Evolutionary conservation across 2,329 filamentous ascomycete genomes (phyloP).

Genomic region (Pyricularia pennisetigena): DNA sequence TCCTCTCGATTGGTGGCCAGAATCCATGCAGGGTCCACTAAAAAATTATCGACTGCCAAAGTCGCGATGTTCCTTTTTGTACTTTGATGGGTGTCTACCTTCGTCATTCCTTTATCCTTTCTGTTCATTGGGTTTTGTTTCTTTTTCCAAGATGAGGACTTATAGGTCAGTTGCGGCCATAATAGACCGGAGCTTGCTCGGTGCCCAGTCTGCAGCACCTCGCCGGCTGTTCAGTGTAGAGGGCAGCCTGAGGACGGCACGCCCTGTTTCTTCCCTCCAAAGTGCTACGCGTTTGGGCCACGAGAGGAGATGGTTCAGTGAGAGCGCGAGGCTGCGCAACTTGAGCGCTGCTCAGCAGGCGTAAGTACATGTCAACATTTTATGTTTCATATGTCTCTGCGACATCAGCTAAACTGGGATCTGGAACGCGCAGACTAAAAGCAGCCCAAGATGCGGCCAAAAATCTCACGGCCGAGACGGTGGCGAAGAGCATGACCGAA

Average conservation of each 20-base stretch:
- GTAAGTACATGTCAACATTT: constrained; percentile 20
- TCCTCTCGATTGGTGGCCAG: background rate
- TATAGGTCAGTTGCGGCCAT: constrained; percentile 26
- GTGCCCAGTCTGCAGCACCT: constrained; percentile 9
- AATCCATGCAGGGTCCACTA: constrained; percentile 7
- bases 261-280: constrained; percentile 15
- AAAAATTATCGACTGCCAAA: constrained; percentile 9
- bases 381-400: too few relatives aligned
- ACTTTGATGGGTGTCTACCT: background rate
- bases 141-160: constrained; percentile 25
- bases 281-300: constrained; percentile 10
- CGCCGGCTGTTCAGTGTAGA: constrained; percentile 1
- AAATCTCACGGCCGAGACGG: constrained; percentile 42
- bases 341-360: constrained; percentile 26
- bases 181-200: constrained; percentile 24
- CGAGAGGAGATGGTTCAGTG: constrained; percentile 28
- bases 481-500: constrained; percentile 72
- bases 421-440: constrained; percentile 26
- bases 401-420: background rate
- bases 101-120: background rate
- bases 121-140: constrained; percentile 10
- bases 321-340: constrained; percentile 22
- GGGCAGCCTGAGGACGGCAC: constrained; percentile 5
- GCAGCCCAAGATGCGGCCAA: constrained; percentile 42
- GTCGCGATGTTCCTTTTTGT: background rate